Evolutionary conservation across 805 yeast genomes (phyloP), one percentile per base, ranked within the genome.

Genomic region (Lachancea cidri): DNA sequence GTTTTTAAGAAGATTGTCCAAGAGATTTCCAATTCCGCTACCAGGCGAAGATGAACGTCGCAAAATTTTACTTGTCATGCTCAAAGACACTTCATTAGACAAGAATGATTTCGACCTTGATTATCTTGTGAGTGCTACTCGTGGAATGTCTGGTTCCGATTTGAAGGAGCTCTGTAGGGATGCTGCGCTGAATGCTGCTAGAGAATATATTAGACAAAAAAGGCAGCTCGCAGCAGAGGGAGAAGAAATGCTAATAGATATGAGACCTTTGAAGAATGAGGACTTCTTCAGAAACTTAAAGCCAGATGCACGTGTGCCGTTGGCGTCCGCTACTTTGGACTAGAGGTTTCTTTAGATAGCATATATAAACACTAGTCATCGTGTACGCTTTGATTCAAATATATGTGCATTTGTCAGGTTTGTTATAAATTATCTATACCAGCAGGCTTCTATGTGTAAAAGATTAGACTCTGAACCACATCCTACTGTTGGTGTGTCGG

Each of bases 1-100:
- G 1, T 86, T 91, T 56, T 69, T 93, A 66, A 76, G 98, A 64
- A 77, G 98, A 57, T 73, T 91, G 78, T 97, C 98, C 5, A 91
- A 91, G 62, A 73, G 86, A 39, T 89, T 91, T 61, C 77, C 88
- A 2, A 80, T 93, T 16, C 71, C 76, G 1, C 72, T 83, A 51
- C 98, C 98, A 1, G 72, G 74, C 43, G 61, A 72, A 1, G 68
- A 62, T 5, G 94, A 91, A 60, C 71, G 98, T 37, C 62, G 64
- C 35, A 75, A 81, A 45, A 91, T 91, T 38, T 68, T 93, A 41
- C 58, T 64, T n/a, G 78, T 88, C 30, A 63, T 88, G 39, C 70
- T 91, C 38, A 68, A 73, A 31, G 88, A 77, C 32, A 80, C 93
- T 3, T 68, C 72, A 31, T 56, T 84, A 4, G 89, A 83, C 44